These are phyloP conservation scores for Cladophialophora bantiana DNA, from an alignment of 2,329 filamentous ascomycete species.

Conservation along the genomic window DNA sequence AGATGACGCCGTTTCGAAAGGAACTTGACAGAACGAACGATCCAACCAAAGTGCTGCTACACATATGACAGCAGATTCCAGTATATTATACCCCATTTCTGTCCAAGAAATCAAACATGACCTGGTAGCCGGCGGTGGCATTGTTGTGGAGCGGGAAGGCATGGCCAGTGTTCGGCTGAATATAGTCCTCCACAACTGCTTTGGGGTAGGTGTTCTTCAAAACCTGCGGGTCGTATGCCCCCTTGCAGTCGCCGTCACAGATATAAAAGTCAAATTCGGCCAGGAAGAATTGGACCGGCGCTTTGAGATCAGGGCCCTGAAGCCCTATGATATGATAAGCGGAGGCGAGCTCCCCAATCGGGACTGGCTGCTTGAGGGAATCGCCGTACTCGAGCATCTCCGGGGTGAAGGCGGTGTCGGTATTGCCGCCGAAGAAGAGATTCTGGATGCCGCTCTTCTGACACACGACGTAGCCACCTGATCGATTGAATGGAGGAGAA, in stretches of 20 bases:
- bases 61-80: too few species aligned
- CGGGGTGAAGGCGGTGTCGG: conserved; percentile 31
- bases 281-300: conserved; percentile 46
- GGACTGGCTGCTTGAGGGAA: conserved; percentile 34
- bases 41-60: too few species aligned
- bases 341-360: conserved; percentile 34
- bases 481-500: conserved; percentile 19
- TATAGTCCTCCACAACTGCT: conserved; percentile 42
- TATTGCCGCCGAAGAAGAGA: conserved; percentile 35
- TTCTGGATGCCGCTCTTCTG: conserved; percentile 35
- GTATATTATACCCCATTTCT: conserved; percentile 31
- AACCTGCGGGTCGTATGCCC: conserved; percentile 28
- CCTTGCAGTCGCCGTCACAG: conserved; percentile 50
- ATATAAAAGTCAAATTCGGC: conserved; percentile 46
- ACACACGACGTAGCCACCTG: conserved; percentile 27
- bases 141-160: conserved; percentile 48
- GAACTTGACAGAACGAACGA: too few species aligned
- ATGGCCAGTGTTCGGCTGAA: conserved; percentile 50
- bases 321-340: conserved; percentile 37
- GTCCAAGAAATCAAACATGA: conserved; percentile 40
- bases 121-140: conserved; percentile 45
- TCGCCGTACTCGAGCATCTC: conserved; percentile 37
- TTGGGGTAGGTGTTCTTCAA: conserved; percentile 42
- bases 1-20: too few species aligned
- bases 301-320: conserved; percentile 43